These are phyloP conservation scores for Cicer bijugum DNA, from an alignment of 306 rosid species.

Conservation along the genomic window DNA sequence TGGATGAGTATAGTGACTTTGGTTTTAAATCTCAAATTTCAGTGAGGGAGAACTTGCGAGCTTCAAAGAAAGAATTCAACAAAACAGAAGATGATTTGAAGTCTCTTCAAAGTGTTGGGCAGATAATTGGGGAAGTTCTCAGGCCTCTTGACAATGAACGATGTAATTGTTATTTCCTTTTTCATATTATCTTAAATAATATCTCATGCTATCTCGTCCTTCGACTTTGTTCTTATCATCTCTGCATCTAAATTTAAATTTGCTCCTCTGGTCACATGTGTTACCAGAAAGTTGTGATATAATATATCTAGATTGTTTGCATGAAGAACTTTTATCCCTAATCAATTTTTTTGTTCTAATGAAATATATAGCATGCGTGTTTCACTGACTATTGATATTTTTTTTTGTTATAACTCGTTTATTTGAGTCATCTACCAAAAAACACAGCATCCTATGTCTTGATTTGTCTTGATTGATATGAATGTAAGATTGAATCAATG, in stretches of 20 bases:
- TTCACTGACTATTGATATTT: neutral
- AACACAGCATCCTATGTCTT: neutral
- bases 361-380: neutral
- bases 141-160: constrained; percentile 96
- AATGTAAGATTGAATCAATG: constrained; percentile 23
- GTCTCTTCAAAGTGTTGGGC: constrained; percentile 96
- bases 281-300: neutral
- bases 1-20: constrained; percentile 33
- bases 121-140: constrained; percentile 94
- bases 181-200: neutral
- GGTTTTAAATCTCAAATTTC: constrained; percentile 46
- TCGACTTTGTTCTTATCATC: constrained; percentile 18
- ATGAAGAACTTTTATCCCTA: neutral
- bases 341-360: neutral
- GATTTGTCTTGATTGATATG: constrained; percentile 3
- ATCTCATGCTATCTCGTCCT: constrained; percentile 17
- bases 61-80: constrained; percentile 80
- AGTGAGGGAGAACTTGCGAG: constrained; percentile 83
- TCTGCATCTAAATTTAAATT: neutral
- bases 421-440: neutral
- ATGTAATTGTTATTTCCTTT: constrained; percentile 53
- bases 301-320: constrained; percentile 17
- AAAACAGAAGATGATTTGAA: constrained; percentile 98
- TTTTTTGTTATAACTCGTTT: neutral
- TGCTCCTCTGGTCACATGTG: neutral